A percentile compares a stretch with the other conserved stretches of the same genome.
Evolutionary conservation across 257 asterid genomes (phyloP).

Genomic region (Primulina huaijiensis): DNA sequence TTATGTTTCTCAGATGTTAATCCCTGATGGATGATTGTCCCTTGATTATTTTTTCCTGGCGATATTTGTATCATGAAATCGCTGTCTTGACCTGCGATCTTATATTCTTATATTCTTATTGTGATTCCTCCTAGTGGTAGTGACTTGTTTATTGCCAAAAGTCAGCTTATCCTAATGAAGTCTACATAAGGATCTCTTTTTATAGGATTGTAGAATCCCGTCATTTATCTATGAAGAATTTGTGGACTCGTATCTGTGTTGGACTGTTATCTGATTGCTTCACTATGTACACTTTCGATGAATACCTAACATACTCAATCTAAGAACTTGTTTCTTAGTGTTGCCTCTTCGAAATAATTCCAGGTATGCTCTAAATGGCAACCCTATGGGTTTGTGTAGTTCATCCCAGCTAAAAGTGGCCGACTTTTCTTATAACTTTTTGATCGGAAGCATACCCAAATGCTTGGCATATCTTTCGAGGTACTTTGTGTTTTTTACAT

Average conservation of each 20-base stretch:
- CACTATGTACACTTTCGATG: not conserved
- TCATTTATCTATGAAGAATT: not conserved
- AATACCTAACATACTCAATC: constrained; percentile 18
- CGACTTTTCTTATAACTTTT: constrained; percentile 79
- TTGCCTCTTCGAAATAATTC: constrained; percentile 16
- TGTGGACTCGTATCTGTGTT: not conserved
- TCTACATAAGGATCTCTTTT: not conserved
- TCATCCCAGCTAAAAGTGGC: constrained; percentile 63
- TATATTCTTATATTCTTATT: not conserved
- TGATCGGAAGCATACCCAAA: constrained; percentile 71
- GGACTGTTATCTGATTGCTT: constrained; percentile 13
- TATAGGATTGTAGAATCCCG: not conserved
- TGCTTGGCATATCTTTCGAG: constrained; percentile 71
- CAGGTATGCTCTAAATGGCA: constrained; percentile 56
- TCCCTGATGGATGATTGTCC: not conserved
- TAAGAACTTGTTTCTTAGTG: constrained; percentile 4
- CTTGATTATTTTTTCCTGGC: not conserved
- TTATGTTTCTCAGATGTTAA: not conserved
- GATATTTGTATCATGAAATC: not conserved
- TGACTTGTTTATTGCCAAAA: not conserved
- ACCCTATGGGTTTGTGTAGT: constrained; percentile 61
- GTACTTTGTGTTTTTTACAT: constrained; percentile 33
- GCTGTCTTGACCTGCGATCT: not conserved
- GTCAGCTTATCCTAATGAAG: not conserved
- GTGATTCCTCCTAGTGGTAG: not conserved